phyloP scores from a whole-genome alignment of 768 basidiomycete species.

The Serpula lacrymans region DNA sequence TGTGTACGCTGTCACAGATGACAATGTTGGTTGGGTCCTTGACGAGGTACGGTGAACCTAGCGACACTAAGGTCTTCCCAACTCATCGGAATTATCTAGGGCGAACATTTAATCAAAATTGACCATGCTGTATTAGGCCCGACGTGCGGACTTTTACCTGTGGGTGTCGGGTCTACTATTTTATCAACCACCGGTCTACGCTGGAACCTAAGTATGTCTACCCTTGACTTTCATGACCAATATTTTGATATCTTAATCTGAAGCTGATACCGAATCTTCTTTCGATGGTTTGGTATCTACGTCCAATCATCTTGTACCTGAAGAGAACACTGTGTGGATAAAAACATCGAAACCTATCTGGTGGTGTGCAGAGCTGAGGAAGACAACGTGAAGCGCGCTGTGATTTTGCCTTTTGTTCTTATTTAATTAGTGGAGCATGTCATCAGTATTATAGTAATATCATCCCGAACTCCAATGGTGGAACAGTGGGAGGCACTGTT shows the following conservation, averaged over 20 bases:
- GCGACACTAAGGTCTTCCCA: no score
- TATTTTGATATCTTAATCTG: constrained; percentile 6
- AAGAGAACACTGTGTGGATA: constrained; percentile 61
- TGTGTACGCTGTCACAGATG: constrained; percentile 82
- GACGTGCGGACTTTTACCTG: constrained; percentile 93
- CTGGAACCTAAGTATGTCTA: constrained; percentile 79
- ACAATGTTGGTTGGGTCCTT: constrained; percentile 89
- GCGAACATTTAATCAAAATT: constrained; percentile 75
- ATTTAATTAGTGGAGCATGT: no score
- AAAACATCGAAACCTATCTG: constrained; percentile 81
- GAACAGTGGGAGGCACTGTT: no score
- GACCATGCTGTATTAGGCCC: constrained; percentile 73
- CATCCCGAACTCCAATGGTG: no score
- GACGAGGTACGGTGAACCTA: constrained; percentile 67
- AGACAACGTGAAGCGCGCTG: no score
- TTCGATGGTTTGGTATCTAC: constrained; percentile 88
- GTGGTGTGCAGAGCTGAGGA: constrained; percentile 80
- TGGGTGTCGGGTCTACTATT: constrained; percentile 73
- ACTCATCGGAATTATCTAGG: constrained; percentile 47
- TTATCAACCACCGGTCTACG: constrained; percentile 81
- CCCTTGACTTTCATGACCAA: constrained; percentile 2
- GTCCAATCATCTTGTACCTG: constrained; percentile 84
- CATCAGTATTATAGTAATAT: no score
- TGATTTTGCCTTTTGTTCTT: neutral
- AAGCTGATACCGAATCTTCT: constrained; percentile 64